These are phyloP conservation scores for Coprinopsis strossmayeri DNA, from an alignment of 768 basidiomycete genomes.

Conservation along the genomic window DNA sequence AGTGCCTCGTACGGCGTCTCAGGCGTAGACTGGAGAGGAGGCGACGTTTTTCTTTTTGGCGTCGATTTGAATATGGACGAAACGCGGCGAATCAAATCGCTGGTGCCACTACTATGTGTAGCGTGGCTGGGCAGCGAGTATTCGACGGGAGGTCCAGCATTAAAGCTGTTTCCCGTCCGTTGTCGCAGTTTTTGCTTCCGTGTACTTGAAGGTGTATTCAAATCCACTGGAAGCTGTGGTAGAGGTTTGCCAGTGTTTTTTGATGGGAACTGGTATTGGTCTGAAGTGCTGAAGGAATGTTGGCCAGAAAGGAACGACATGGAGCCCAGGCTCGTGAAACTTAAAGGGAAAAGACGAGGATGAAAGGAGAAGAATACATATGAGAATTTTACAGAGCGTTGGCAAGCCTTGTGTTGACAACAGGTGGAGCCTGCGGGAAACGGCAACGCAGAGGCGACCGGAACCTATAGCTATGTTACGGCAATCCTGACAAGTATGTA, in stretches of 20 bases:
- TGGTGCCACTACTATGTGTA: background rate
- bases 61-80: constrained; percentile 21
- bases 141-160: too few species aligned
- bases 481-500: too few species aligned
- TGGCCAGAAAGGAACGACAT: constrained; percentile 5
- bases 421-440: too few species aligned
- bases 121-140: background rate
- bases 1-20: too few species aligned
- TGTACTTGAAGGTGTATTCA: constrained; percentile 7
- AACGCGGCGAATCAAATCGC: constrained; percentile 23
- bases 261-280: background rate
- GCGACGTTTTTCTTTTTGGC: too few species aligned
- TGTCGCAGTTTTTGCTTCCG: background rate
- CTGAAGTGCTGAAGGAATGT: background rate
- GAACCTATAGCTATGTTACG: too few species aligned
- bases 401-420: background rate
- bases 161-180: background rate
- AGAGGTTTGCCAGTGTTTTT: background rate
- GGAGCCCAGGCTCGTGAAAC: background rate
- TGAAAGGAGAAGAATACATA: background rate
- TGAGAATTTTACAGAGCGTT: background rate
- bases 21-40: too few species aligned
- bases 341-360: background rate
- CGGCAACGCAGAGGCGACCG: too few species aligned
- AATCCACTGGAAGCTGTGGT: background rate